Conservation (phyloP, 2,329 filamentous ascomycete genomes). For the Macroventuria anomochaeta region DNA sequence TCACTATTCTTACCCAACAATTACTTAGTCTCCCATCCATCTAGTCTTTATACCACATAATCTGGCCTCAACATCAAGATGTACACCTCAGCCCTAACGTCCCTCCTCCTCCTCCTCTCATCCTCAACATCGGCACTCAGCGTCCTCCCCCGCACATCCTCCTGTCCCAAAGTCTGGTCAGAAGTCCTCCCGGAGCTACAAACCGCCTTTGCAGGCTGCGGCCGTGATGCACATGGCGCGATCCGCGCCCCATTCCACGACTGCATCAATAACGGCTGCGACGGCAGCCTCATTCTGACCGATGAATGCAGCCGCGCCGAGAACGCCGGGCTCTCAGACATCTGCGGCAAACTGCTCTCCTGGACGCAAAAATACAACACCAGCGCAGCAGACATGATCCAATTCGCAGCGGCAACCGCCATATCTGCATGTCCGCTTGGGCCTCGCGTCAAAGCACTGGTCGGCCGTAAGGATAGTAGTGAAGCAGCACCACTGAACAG, state of each 20-base stretch:
- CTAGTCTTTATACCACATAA: neutral
- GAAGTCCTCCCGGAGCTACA: slow-evolving; percentile 25
- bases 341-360: slow-evolving; percentile 47
- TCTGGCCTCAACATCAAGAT: slow-evolving; percentile 2
- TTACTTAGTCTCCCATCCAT: neutral
- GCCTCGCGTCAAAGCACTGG: slow-evolving; percentile 26
- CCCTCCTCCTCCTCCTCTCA: slow-evolving; percentile 9
- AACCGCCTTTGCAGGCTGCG: slow-evolving; percentile 26
- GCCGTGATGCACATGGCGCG: slow-evolving; percentile 27
- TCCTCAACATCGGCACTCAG: slow-evolving; percentile 18
- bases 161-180: slow-evolving; percentile 32
- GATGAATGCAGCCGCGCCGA: slow-evolving; percentile 41
- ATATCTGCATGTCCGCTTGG: slow-evolving; percentile 34
- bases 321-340: slow-evolving; percentile 53
- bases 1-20: neutral
- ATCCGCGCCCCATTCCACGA: slow-evolving; percentile 39
- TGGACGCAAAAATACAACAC: slow-evolving; percentile 51
- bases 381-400: slow-evolving; percentile 37
- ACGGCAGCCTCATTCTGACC: slow-evolving; percentile 34
- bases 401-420: slow-evolving; percentile 34
- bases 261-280: slow-evolving; percentile 38
- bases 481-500: slow-evolving; percentile 20
- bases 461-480: slow-evolving; percentile 31
- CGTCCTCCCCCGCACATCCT: slow-evolving; percentile 17
- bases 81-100: slow-evolving; percentile 7